phyloP scores from a whole-genome alignment of 2,329 filamentous ascomycete genomes.

The Aspergillus tubingensis region DNA sequence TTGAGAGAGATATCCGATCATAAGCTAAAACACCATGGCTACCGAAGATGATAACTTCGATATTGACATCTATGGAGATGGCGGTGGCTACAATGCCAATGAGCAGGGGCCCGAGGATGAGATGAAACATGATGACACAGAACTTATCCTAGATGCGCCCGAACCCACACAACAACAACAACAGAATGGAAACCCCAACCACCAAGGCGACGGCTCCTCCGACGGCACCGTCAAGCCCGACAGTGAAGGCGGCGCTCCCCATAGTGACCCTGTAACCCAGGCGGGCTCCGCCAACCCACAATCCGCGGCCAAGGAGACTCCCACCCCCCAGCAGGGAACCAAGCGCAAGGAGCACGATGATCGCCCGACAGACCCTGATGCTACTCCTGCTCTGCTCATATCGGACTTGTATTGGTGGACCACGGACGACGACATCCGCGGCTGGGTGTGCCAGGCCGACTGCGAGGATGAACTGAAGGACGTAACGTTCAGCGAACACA shows the following conservation, averaged over 20 bases:
- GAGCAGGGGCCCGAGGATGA: conserved; percentile 45
- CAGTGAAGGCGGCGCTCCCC: conserved; percentile 28
- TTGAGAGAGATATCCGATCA: conserved; percentile 24
- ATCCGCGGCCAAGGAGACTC: conserved; percentile 22
- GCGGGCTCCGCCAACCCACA: conserved; percentile 23
- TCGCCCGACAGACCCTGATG: conserved; percentile 59
- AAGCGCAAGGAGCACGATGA: conserved; percentile 65
- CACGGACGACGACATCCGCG: conserved; percentile 90
- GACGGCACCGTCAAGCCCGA: conserved; percentile 26
- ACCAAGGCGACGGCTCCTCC: conserved; percentile 20
- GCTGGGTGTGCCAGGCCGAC: conserved; percentile 76
- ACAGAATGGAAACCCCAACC: conserved; percentile 24
- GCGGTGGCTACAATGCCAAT: conserved; percentile 49
- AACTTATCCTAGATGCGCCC: conserved; percentile 42
- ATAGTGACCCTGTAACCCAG: conserved; percentile 28
- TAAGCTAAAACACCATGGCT: conserved; percentile 45
- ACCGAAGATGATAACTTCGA: conserved; percentile 70
- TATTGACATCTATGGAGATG: conserved; percentile 70
- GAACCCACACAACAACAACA: conserved; percentile 28
- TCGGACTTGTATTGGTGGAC: conserved; percentile 97
- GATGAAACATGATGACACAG: conserved; percentile 42
- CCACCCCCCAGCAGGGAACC: conserved; percentile 55
- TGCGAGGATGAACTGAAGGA: conserved; percentile 86
- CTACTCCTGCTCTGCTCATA: conserved; percentile 74
- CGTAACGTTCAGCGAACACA: conserved; percentile 96